A percentile compares a stretch with the other conserved stretches of the same genome.
phyloP scores from a whole-genome alignment of 768 basidiomycete species.

The Fibroporia radiculosa region DNA sequence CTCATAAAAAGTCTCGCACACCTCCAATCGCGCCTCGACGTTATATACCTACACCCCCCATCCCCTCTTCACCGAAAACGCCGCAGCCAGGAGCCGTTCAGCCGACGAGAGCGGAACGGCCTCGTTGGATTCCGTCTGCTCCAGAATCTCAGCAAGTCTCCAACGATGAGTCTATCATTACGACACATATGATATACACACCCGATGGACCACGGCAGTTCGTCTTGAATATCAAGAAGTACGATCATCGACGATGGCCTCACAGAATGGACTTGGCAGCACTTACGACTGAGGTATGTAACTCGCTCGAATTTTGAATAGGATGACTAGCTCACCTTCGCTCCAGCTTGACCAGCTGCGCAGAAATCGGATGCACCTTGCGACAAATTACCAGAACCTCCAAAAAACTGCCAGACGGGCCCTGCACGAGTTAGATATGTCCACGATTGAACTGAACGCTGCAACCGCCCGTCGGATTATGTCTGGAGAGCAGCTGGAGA shows the following conservation, averaged over 20 bases:
- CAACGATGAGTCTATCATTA: too few relatives aligned
- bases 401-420: constrained; percentile 26
- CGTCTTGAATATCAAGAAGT: too few relatives aligned
- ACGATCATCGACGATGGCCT: too few relatives aligned
- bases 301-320: background rate
- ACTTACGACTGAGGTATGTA: constrained; percentile 11
- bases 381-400: constrained; percentile 6
- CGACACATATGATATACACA: too few relatives aligned
- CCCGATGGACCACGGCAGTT: too few relatives aligned
- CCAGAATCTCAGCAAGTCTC: too few relatives aligned
- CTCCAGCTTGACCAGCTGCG: constrained; percentile 9
- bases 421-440: constrained; percentile 53
- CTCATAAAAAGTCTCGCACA: too few relatives aligned
- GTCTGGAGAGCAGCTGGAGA: constrained; percentile 52
- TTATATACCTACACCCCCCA: constrained; percentile 8
- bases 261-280: too few relatives aligned
- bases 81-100: constrained; percentile 8
- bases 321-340: background rate
- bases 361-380: constrained; percentile 5
- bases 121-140: too few relatives aligned
- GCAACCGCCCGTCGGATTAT: constrained; percentile 51
- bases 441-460: constrained; percentile 50
- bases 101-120: constrained; percentile 13
- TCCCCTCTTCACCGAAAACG: constrained; percentile 13
- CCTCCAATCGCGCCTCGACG: constrained; percentile 10